A percentile compares a stretch with the other conserved stretches of the same genome.
These are phyloP conservation scores for Chaetomium strumarium DNA, from an alignment of 2,329 filamentous ascomycete genomes.

Conservation along the genomic window DNA sequence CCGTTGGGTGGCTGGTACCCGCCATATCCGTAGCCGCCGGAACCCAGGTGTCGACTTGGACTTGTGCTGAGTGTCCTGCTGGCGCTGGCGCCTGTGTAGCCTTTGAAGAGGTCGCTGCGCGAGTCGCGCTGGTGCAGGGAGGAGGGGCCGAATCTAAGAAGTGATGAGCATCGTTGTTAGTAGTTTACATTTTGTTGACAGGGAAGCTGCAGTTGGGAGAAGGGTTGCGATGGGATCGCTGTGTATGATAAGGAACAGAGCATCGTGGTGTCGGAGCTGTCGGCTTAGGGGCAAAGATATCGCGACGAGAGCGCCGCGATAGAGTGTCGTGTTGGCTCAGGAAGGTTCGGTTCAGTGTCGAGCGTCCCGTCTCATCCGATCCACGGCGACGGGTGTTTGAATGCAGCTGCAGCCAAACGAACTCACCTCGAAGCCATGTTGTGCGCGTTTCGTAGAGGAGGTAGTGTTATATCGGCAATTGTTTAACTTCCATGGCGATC, in stretches of 20 bases:
- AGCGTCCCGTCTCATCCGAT: neutral
- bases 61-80: constrained; percentile 41
- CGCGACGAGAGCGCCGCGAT: neutral
- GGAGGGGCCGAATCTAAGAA: constrained; percentile 57
- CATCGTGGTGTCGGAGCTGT: neutral
- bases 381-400: neutral
- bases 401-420: neutral
- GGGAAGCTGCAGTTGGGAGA: neutral
- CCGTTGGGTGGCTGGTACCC: constrained; percentile 19
- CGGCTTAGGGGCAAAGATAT: neutral
- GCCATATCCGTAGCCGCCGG: constrained; percentile 39
- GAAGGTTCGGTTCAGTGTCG: neutral
- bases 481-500: constrained; percentile 8
- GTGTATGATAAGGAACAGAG: neutral
- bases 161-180: neutral
- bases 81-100: constrained; percentile 54
- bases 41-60: constrained; percentile 32
- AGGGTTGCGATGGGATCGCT: neutral
- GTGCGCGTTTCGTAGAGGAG: neutral
- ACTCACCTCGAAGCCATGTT: constrained; percentile 25
- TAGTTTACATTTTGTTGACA: neutral
- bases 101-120: constrained; percentile 68
- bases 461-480: neutral
- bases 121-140: constrained; percentile 68
- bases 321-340: neutral